These are phyloP conservation scores for Orbilia blumenaviensis DNA, from an alignment of 2,329 filamentous ascomycete species.

Conservation along the genomic window DNA sequence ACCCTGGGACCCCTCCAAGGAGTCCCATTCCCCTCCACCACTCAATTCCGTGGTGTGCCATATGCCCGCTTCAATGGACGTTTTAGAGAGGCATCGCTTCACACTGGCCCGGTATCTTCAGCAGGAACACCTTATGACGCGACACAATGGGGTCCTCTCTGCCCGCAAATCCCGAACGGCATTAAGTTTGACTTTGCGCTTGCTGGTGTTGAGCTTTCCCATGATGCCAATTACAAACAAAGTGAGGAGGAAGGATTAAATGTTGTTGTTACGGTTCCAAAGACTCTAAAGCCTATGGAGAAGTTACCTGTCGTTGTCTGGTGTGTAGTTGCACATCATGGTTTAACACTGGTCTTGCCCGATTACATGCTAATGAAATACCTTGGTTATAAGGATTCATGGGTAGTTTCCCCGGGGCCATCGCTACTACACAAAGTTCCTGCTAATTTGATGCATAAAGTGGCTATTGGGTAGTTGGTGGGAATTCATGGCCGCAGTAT, in stretches of 20 bases:
- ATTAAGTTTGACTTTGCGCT: constrained; percentile 50
- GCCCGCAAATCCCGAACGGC: constrained; percentile 60
- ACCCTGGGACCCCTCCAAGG: constrained; percentile 21
- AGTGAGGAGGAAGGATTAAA: constrained; percentile 61
- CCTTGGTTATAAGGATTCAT: constrained; percentile 17
- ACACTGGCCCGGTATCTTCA: constrained; percentile 27
- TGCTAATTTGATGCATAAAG: background rate
- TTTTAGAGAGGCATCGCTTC: constrained; percentile 59
- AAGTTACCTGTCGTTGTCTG: constrained; percentile 57
- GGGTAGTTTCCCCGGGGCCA: background rate
- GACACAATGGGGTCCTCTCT: constrained; percentile 60
- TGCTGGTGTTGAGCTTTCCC: constrained; percentile 23
- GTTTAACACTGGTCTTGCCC: too few relatives aligned
- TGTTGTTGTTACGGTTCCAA: constrained; percentile 60
- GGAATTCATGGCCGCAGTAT: constrained; percentile 50
- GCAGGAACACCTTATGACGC: constrained; percentile 58
- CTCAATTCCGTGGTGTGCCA: constrained; percentile 60
- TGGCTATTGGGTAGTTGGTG: constrained; percentile 46
- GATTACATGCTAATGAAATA: background rate
- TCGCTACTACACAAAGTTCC: background rate
- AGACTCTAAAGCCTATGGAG: constrained; percentile 1
- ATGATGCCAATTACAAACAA: constrained; percentile 54
- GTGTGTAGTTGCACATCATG: background rate
- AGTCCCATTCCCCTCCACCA: constrained; percentile 27
- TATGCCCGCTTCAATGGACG: constrained; percentile 60